A percentile compares a stretch with the other conserved stretches of the same genome.
These are phyloP conservation scores for Lasiodiplodia hormozganensis DNA, from an alignment of 2,329 filamentous ascomycete genomes.

Conservation along the genomic window DNA sequence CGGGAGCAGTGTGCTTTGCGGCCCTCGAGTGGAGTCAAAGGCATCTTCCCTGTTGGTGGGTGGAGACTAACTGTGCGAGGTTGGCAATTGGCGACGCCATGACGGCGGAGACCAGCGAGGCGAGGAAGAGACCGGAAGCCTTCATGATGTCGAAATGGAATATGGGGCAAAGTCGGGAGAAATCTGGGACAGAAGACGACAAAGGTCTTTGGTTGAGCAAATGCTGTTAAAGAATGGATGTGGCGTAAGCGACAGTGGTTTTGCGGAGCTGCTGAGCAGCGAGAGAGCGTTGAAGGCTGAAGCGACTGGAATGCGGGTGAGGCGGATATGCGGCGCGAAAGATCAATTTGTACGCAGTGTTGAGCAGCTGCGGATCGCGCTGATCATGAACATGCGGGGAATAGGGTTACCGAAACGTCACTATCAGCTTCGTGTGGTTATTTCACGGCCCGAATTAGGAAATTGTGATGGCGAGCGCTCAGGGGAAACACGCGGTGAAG, in stretches of 20 bases:
- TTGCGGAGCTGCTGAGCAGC: background rate
- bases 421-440: background rate
- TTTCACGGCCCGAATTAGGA: conserved; percentile 5
- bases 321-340: background rate
- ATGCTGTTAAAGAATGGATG: background rate
- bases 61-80: background rate
- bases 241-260: background rate
- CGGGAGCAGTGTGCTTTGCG: background rate
- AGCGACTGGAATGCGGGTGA: background rate
- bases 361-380: conserved; percentile 9
- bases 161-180: background rate
- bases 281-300: background rate
- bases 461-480: conserved; percentile 5
- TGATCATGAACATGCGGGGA: conserved; percentile 14
- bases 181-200: background rate
- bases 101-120: background rate
- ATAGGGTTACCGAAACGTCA: conserved; percentile 17
- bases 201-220: background rate
- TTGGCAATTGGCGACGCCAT: background rate
- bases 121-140: background rate
- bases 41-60: background rate
- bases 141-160: background rate
- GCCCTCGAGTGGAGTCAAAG: background rate
- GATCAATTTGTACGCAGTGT: conserved; percentile 14
- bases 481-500: conserved; percentile 16